Evolutionary conservation across 495 filamentous ascomycete species (phyloP), one percentile per base, ranked within the genome.

Genomic region (Clohesyomyces aquaticus): DNA sequence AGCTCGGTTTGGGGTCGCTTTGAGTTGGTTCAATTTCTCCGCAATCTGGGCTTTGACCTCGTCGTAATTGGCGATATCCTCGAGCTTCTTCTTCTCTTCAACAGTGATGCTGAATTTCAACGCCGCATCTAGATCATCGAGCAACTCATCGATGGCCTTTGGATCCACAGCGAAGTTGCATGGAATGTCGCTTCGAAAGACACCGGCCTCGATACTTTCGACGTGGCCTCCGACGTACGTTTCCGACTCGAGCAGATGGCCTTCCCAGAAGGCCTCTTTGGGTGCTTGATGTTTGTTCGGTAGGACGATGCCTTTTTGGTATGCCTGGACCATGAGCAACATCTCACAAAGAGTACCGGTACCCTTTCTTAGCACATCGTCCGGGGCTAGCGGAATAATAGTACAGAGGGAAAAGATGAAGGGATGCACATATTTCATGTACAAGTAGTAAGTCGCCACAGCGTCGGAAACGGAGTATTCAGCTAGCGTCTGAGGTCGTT

Each of bases 361-460:
- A 70, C 94, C 94, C 71, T 99, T 99, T 59, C 94, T 82, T 66
- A 98, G 71, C 2, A 91, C 90, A 73, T 97, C 93, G 71, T 99
- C 93, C 16, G 93, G 89, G 27, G 91, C 91, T 1, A 99, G 80
- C 0, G 94, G 94, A 74, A 99, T 82, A 76, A 99, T 96, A 0
- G 91, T 99, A 77, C 94, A 98, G 0, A 99, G 80, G 0, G 94
- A 96, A 81, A 98, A 99, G 74, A 99, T 93, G 78, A 99, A 99
- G 1, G 94, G 94, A 72, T 99, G 94, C 21, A 99, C 91, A 76
- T 99, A 99, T 89, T 99, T 99, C 94, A 98, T 99, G 79, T 99
- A 99, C 45, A 99, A 82, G 72, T 99, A 99, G 74, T 98, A 99
- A 1, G 94, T 99, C 2, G 94, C 94, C 19, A 99, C 94, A 27